phyloP scores from a whole-genome alignment of 1,284 basidiomycete species.

The Neotropicomus parvogracilis region DNA sequence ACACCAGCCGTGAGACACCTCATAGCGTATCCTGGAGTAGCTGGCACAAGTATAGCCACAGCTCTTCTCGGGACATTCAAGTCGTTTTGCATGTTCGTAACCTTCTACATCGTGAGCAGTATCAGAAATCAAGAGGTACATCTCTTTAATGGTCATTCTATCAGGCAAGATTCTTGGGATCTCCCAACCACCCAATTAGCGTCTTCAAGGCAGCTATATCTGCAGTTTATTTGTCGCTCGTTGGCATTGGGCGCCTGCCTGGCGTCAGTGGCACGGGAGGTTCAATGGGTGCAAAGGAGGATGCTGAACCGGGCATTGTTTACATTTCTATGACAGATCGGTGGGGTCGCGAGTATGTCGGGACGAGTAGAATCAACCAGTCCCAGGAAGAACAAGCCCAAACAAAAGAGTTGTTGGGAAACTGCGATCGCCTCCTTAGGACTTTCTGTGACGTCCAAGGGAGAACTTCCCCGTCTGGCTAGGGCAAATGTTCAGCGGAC shows the following conservation, averaged over 20 bases:
- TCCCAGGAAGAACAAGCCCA: constrained; percentile 47
- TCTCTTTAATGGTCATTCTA: background rate
- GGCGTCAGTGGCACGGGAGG: constrained; percentile 11
- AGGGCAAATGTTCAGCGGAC: background rate
- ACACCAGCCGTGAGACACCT: constrained; percentile 53
- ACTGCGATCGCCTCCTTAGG: constrained; percentile 48
- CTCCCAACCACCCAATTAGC: constrained; percentile 57
- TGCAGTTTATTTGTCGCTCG: constrained; percentile 54
- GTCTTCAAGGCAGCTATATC: constrained; percentile 64
- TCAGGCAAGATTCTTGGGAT: constrained; percentile 67
- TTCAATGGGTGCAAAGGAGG: constrained; percentile 11
- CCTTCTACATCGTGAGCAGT: constrained; percentile 69
- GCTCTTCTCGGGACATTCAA: constrained; percentile 49
- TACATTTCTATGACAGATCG: constrained; percentile 55
- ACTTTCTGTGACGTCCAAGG: constrained; percentile 29
- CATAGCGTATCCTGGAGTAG: constrained; percentile 72
- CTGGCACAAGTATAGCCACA: constrained; percentile 61
- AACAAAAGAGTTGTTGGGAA: constrained; percentile 45
- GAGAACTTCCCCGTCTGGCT: constrained; percentile 17
- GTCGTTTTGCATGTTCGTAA: constrained; percentile 50
- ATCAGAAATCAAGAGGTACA: background rate
- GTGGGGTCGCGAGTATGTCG: constrained; percentile 54
- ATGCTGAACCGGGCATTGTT: constrained; percentile 32
- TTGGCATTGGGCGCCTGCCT: constrained; percentile 35
- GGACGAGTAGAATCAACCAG: constrained; percentile 43